These are phyloP conservation scores for Camelina laxa DNA, from an alignment of 345 rosid genomes.

Conservation along the genomic window DNA sequence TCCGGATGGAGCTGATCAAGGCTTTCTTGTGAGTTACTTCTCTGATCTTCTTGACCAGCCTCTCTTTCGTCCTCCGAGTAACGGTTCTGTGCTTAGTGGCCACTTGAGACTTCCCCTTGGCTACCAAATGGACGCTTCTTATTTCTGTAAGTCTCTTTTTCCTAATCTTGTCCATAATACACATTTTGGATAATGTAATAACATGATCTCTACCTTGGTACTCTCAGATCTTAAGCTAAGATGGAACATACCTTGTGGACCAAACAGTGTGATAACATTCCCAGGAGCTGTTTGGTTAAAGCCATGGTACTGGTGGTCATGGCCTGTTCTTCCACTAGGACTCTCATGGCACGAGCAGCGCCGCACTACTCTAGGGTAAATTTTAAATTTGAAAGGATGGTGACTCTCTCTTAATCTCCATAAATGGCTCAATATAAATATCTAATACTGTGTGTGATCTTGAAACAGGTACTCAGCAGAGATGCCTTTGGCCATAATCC, in stretches of 20 bases:
- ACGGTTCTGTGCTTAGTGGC: slow-evolving; percentile 68
- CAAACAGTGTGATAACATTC: slow-evolving; percentile 91
- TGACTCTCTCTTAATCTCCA: not conserved
- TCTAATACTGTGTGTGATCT: not conserved
- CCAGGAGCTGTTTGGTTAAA: slow-evolving; percentile 97
- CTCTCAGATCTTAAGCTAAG: slow-evolving; percentile 74
- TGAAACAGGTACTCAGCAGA: slow-evolving; percentile 58
- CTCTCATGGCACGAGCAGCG: slow-evolving; percentile 88
- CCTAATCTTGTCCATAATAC: not conserved
- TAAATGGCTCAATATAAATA: not conserved
- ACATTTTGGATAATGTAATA: slow-evolving; percentile 2
- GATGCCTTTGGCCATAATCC: slow-evolving; percentile 73
- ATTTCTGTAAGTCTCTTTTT: slow-evolving; percentile 70
- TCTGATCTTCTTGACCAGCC: slow-evolving; percentile 86
- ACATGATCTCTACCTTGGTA: not conserved
- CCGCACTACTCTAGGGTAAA: slow-evolving; percentile 64
- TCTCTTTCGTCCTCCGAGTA: slow-evolving; percentile 76
- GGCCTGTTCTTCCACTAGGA: slow-evolving; percentile 95
- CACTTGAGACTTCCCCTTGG: slow-evolving; percentile 87
- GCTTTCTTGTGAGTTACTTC: slow-evolving; percentile 84
- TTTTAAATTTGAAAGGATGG: not conserved
- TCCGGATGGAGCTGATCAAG: slow-evolving; percentile 97
- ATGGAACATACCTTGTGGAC: slow-evolving; percentile 96
- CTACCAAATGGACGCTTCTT: slow-evolving; percentile 98
- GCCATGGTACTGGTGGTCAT: slow-evolving; percentile 99